These are phyloP conservation scores for Vigna radiata DNA, from an alignment of 306 rosid species.

Conservation along the genomic window DNA sequence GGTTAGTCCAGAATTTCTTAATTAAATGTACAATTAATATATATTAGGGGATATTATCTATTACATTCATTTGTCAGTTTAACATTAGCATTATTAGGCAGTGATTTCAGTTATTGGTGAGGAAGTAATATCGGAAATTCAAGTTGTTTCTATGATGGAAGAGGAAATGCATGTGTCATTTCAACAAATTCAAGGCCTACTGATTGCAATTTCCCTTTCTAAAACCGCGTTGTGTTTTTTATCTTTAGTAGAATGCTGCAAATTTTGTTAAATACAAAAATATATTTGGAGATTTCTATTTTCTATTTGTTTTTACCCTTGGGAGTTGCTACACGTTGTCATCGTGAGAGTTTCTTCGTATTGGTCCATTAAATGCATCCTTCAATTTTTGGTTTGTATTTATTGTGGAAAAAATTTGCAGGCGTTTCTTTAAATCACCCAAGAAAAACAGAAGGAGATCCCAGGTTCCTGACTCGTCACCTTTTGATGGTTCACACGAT, in stretches of 20 bases:
- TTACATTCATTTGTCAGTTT: too few species aligned
- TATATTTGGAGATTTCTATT: conserved; percentile 10
- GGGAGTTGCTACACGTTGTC: conserved; percentile 27
- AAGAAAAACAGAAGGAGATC: conserved; percentile 61
- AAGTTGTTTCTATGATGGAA: not conserved
- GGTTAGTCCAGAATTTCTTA: conserved; percentile 53
- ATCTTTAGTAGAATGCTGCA: conserved; percentile 16
- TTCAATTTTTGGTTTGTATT: conserved; percentile 19
- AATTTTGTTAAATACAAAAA: not conserved
- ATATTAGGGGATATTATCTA: too few species aligned
- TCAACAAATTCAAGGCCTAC: not conserved
- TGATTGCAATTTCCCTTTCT: not conserved
- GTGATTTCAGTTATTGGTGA: not conserved
- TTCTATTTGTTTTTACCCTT: conserved; percentile 7
- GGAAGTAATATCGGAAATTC: not conserved
- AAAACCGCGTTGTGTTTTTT: not conserved
- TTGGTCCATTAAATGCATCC: conserved; percentile 5
- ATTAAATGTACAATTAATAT: not conserved
- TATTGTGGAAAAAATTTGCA: conserved; percentile 50
- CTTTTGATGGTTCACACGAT: conserved; percentile 58
- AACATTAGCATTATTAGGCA: too few species aligned
- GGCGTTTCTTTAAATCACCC: conserved; percentile 66
- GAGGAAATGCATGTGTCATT: not conserved
- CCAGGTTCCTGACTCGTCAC: conserved; percentile 57
- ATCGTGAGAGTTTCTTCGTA: conserved; percentile 30